phyloP scores from a whole-genome alignment of 2,329 filamentous ascomycete species.

The Arthrinium phaeospermum region DNA sequence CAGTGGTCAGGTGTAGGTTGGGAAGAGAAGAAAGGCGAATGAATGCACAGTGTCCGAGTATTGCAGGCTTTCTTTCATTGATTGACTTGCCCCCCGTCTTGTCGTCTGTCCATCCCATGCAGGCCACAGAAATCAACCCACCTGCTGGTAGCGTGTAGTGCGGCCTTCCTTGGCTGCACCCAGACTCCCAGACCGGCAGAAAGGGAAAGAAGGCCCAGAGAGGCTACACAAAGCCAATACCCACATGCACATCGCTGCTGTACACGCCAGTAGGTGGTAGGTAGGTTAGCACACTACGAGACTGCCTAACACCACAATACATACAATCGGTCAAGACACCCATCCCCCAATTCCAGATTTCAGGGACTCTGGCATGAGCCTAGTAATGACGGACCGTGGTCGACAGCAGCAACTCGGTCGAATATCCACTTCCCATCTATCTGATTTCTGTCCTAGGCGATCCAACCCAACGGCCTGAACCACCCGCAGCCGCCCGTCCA shows the following conservation, averaged over 20 bases:
- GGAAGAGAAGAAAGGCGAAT: neutral
- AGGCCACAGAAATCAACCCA: conserved; percentile 13
- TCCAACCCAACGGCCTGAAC: conserved; percentile 12
- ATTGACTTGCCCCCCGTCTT: neutral
- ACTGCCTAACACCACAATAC: conserved; percentile 1
- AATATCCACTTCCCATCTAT: conserved; percentile 18
- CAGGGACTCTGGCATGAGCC: conserved; percentile 16
- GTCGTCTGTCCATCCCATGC: conserved; percentile 7
- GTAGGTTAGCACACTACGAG: neutral
- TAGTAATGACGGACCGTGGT: conserved; percentile 16
- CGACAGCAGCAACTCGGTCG: conserved; percentile 15
- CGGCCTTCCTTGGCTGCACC: conserved; percentile 1
- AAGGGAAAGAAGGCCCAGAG: conserved; percentile 16
- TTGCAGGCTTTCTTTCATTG: neutral
- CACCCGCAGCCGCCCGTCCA: conserved; percentile 9
- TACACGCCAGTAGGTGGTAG: neutral
- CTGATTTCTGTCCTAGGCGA: conserved; percentile 12
- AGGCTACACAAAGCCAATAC: conserved; percentile 17
- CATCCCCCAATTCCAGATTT: conserved; percentile 16
- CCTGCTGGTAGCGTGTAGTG: neutral
- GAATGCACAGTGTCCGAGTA: conserved; percentile 9
- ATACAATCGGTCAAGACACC: conserved; percentile 17
- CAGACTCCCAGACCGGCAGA: conserved; percentile 6
- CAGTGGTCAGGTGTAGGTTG: neutral
- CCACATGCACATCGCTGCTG: conserved; percentile 13